phyloP scores from a whole-genome alignment of 2,329 filamentous ascomycete genomes.

The Plectosphaerella sp. region DNA sequence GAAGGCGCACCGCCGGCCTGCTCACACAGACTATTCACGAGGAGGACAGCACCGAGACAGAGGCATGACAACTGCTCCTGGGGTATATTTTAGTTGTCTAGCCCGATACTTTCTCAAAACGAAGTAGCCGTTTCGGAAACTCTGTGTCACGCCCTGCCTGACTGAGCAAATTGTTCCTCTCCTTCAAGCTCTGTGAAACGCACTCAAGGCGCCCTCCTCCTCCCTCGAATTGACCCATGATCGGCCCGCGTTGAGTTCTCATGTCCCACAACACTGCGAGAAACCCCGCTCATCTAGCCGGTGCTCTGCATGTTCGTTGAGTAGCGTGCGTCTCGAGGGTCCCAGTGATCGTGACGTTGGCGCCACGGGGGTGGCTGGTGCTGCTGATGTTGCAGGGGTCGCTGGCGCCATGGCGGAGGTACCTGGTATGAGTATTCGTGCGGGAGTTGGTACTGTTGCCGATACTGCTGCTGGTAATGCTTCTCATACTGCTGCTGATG shows the following conservation, averaged over 20 bases:
- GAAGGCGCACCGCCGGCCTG: constrained; percentile 42
- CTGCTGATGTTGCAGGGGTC: neutral
- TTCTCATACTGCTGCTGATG: neutral
- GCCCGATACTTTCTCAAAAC: neutral
- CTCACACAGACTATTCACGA: constrained; percentile 66
- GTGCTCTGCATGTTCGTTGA: too few species aligned
- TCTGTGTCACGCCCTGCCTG: neutral
- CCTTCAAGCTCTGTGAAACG: neutral
- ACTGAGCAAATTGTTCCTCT: neutral
- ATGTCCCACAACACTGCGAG: neutral
- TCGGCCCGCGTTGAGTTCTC: neutral
- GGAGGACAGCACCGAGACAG: constrained; percentile 63
- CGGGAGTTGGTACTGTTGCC: neutral
- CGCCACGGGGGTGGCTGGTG: neutral
- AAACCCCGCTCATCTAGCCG: neutral
- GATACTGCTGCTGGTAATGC: neutral
- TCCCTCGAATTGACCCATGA: too few species aligned
- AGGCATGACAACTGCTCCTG: constrained; percentile 16
- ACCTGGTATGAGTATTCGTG: neutral
- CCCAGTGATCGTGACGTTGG: too few species aligned
- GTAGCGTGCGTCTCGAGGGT: too few species aligned
- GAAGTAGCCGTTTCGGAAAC: neutral
- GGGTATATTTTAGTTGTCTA: neutral
- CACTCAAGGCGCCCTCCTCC: neutral
- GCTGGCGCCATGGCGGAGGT: neutral